These are phyloP conservation scores for Shiraia sp. DNA, from an alignment of 2,329 filamentous ascomycete genomes.

Conservation along the genomic window DNA sequence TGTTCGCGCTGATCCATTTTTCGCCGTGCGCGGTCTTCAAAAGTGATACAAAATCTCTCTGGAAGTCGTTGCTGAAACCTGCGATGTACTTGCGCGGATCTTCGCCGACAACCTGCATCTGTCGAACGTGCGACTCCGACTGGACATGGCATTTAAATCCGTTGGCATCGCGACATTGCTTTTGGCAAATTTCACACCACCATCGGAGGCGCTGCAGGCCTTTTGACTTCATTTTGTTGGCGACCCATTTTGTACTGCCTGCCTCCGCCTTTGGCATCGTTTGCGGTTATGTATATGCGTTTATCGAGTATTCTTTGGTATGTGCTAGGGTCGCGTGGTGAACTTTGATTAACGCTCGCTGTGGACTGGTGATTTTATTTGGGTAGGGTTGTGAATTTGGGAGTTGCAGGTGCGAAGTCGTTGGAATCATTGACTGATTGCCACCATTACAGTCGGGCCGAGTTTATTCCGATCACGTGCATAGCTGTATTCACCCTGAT, in stretches of 20 bases:
- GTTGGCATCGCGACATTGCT: conserved; percentile 81
- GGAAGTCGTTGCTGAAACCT: conserved; percentile 80
- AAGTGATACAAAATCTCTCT: conserved; percentile 75
- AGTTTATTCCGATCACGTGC: too few species aligned
- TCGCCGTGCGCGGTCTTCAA: conserved; percentile 85
- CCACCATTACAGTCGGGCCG: too few species aligned
- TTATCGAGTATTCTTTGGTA: too few species aligned
- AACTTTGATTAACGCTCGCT: too few species aligned
- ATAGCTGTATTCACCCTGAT: too few species aligned
- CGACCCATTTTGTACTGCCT: conserved; percentile 86
- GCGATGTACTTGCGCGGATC: conserved; percentile 83
- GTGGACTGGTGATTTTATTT: too few species aligned
- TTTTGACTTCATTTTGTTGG: conserved; percentile 82
- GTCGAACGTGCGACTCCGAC: conserved; percentile 83
- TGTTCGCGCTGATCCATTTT: conserved; percentile 85
- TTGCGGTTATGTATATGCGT: conserved; percentile 3
- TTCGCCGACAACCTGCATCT: conserved; percentile 85
- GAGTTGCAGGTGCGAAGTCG: too few species aligned
- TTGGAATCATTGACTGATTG: too few species aligned
- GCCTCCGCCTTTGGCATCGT: conserved; percentile 89
- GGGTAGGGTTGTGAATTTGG: too few species aligned
- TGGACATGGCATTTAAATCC: conserved; percentile 71
- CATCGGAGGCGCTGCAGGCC: conserved; percentile 73
- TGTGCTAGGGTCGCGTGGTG: too few species aligned
- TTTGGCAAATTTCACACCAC: conserved; percentile 83